These are phyloP conservation scores for Pseudogymnoascus sp. DNA, from an alignment of 2,329 filamentous ascomycete species.

Conservation along the genomic window DNA sequence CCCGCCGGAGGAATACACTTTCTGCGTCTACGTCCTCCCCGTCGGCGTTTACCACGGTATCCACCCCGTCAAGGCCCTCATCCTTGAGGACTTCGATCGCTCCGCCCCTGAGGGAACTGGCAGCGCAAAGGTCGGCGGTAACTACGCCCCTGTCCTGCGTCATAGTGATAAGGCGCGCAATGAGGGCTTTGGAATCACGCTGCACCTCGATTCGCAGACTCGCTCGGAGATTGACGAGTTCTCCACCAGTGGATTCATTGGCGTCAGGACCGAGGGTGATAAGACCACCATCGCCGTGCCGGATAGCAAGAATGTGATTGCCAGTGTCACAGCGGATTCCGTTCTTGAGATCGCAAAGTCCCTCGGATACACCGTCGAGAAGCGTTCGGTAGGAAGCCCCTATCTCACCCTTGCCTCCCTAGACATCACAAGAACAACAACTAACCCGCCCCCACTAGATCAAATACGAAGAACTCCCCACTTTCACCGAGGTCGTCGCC, in stretches of 20 bases:
- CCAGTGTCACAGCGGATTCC: conserved; percentile 75
- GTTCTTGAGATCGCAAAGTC: conserved; percentile 65
- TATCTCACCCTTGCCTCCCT: neutral
- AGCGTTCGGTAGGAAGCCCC: conserved; percentile 46
- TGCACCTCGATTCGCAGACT: conserved; percentile 81
- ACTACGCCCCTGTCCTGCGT: conserved; percentile 85
- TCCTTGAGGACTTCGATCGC: conserved; percentile 89
- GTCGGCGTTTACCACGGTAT: conserved; percentile 91
- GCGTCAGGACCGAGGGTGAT: conserved; percentile 50
- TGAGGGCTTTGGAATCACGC: conserved; percentile 84
- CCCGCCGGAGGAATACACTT: conserved; percentile 86
- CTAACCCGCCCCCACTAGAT: conserved; percentile 39
- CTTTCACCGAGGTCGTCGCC: conserved; percentile 74
- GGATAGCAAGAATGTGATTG: conserved; percentile 78
- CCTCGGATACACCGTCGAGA: conserved; percentile 80
- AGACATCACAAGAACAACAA: neutral
- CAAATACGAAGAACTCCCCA: conserved; percentile 48
- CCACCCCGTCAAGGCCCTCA: conserved; percentile 75
- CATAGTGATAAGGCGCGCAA: conserved; percentile 74
- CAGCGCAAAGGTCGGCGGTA: conserved; percentile 88
- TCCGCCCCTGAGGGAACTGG: conserved; percentile 87
- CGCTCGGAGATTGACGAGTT: conserved; percentile 91
- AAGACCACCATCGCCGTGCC: conserved; percentile 72
- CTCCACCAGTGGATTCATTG: conserved; percentile 88
- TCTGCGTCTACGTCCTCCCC: conserved; percentile 81